Base-by-base conservation (phyloP, 768 basidiomycete species). In the Kwoniella shandongensis region DNA sequence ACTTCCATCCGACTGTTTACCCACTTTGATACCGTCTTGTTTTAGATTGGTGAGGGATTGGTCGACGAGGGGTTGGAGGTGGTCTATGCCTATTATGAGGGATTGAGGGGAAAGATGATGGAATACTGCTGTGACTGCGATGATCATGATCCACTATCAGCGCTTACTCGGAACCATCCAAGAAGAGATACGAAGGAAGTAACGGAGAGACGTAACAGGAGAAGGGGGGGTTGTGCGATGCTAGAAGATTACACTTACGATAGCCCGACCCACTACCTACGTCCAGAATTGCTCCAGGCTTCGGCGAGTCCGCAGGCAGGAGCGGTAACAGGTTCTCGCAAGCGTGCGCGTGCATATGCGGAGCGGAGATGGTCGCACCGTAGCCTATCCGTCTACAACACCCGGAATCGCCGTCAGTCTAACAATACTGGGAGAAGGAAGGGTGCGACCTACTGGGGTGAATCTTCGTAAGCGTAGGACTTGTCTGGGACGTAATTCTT, bases 291-390 rank as follows among this genome's bases (percentile, higher is more conserved):
- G 81, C 83, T 1, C 85, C 80, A 0, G 88, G 88, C 0, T 85
- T 85, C 23, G 57, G 23, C 13, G 60, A 44, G 15, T 52, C 59
- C 7, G n/a, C 17, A 17, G 62, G 59, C 18, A 97, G 81, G 68
- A 84, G 85, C 0, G 86, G 83, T 2, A 89, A 80, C 11, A 96
- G 82, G 56, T 88, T 82, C 69, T 93, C 87, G 2, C 83, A 73
- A 0, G 94, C 92, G 59, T 92, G 85, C 0, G 91, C 91, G 60
- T 96, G 92, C 93, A 98, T 98, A 73, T 99, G 94, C 1, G 94
- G 94, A 0, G 94, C 94, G 36, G 88, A 90, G 61, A 99, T 97
- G 0, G 94, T 99, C 13, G 92, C 93, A 12, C 85, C 86, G 68
- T 87, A 82, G 1, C 88, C 88, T 49, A 92, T 91, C 17, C 80